Base-by-base conservation (phyloP, 2,329 filamentous ascomycete genomes). In the Byssoonygena ceratinophila region DNA sequence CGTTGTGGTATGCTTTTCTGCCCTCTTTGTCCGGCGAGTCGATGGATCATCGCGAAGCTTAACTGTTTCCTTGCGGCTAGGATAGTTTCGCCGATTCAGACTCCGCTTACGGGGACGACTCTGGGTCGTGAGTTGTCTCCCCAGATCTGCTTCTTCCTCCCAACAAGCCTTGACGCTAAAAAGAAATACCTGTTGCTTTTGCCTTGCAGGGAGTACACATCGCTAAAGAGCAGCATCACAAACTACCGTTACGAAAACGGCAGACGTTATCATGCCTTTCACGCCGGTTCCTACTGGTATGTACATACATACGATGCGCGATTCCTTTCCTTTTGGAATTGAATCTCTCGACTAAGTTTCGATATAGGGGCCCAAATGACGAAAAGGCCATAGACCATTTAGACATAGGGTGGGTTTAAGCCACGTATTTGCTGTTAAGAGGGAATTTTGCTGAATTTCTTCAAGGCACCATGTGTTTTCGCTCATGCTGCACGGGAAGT, bases 381-480 rank as follows among this genome's bases (percentile, higher is more conserved):
- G 52, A 56, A 34, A 48, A 54, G 39, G 54, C 53, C 23, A 53
- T 54, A 45, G 54, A 56, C 22, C 51, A 52, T 12, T 32, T 56
- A 49, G 76, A 80, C 56, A 56, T 63, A 20, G 51, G 39, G 54
- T 55, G 41, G 27, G 53, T 55, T 18, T 14, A 18, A 27, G 8
- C 31, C 11, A 11, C 4, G 37, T 20, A 41, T 18, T 40, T 41
- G 20, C 34, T 31, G 11, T 20, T 4, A 18, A 2, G n/a, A n/a
- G 27, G 27, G 27, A 5, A 12, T 14, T 8, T 16, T 51, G 39
- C 31, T 52, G 16, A 54, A n/a, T n/a, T 27, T 44, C 34, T 46
- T 76, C 16, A 57, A 74, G 76, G 58, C 76, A 80, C 61, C 72
- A 78, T 58, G 72, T 80, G 59, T 73, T 75, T 62, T 74, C 72